phyloP scores from a whole-genome alignment of 805 yeast species.

The Wickerhamomyces xylosicus region DNA sequence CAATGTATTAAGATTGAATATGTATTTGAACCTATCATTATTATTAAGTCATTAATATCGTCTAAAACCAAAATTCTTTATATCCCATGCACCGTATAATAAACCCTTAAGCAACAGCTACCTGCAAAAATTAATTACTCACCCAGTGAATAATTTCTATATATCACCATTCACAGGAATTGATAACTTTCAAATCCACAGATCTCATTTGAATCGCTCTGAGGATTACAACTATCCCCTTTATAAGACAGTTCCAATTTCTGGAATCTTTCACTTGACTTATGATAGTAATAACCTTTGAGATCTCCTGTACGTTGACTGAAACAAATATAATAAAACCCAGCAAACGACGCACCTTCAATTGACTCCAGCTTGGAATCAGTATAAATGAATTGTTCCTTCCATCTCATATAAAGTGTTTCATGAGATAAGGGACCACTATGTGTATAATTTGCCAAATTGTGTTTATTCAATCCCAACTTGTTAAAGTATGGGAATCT shows the following conservation, averaged over 20 bases:
- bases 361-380: slow-evolving; percentile 50
- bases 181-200: not conserved
- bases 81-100: too few species aligned
- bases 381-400: slow-evolving; percentile 78
- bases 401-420: slow-evolving; percentile 86
- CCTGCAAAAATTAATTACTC: too few species aligned
- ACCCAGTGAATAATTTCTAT: too few species aligned
- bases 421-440: slow-evolving; percentile 28
- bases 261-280: slow-evolving; percentile 66
- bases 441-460: slow-evolving; percentile 13
- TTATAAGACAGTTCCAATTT: slow-evolving; percentile 44
- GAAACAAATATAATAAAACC: slow-evolving; percentile 81
- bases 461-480: slow-evolving; percentile 8
- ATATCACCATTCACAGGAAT: not conserved
- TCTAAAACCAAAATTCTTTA: too few species aligned
- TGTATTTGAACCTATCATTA: too few species aligned
- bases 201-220: not conserved
- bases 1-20: too few species aligned
- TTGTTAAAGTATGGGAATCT: slow-evolving; percentile 39
- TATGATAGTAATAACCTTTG: slow-evolving; percentile 75
- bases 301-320: slow-evolving; percentile 69
- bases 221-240: not conserved
- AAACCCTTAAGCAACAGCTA: too few species aligned
- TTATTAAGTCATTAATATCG: too few species aligned
- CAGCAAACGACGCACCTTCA: slow-evolving; percentile 77